A percentile compares a stretch with the other conserved stretches of the same genome.
phyloP scores from a whole-genome alignment of 2,329 filamentous ascomycete species.

The Trematosphaeria pertusa region DNA sequence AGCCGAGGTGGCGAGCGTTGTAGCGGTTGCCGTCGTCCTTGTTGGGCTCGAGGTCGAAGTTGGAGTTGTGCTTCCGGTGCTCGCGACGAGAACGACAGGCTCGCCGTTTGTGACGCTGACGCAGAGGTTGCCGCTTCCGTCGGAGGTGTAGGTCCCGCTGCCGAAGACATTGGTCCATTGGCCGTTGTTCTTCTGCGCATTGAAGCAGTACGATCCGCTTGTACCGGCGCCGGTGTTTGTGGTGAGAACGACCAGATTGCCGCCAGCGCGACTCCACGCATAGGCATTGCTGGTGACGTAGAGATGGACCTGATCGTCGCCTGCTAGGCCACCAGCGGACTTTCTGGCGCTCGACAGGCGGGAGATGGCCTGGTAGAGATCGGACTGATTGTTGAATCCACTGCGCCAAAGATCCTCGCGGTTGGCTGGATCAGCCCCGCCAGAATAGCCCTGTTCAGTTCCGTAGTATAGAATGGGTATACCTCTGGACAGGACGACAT shows the following conservation, averaged over 20 bases:
- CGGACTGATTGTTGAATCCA: constrained; percentile 38
- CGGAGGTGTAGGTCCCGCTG: constrained; percentile 45
- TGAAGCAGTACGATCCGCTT: constrained; percentile 53
- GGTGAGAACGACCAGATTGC: constrained; percentile 56
- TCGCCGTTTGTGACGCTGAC: constrained; percentile 51
- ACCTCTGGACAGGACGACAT: constrained; percentile 45
- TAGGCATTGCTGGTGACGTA: constrained; percentile 53
- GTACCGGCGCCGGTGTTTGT: constrained; percentile 53
- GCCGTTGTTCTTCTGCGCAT: constrained; percentile 47
- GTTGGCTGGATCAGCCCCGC: constrained; percentile 48
- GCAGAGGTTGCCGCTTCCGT: constrained; percentile 52
- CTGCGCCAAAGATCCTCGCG: constrained; percentile 51
- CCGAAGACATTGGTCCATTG: constrained; percentile 52
- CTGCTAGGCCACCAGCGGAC: constrained; percentile 51
- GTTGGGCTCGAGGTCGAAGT: neutral
- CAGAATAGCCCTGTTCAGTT: constrained; percentile 47
- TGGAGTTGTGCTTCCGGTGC: constrained; percentile 5
- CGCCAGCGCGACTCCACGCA: constrained; percentile 55
- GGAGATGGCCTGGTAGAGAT: constrained; percentile 39
- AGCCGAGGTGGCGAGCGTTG: constrained; percentile 25
- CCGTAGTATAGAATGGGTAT: constrained; percentile 52
- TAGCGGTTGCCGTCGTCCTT: constrained; percentile 14
- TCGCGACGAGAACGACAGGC: constrained; percentile 50
- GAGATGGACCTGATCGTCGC: constrained; percentile 54
- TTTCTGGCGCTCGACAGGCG: constrained; percentile 36